Base-by-base conservation (phyloP, 768 basidiomycete species). In the Suillus discolor region DNA sequence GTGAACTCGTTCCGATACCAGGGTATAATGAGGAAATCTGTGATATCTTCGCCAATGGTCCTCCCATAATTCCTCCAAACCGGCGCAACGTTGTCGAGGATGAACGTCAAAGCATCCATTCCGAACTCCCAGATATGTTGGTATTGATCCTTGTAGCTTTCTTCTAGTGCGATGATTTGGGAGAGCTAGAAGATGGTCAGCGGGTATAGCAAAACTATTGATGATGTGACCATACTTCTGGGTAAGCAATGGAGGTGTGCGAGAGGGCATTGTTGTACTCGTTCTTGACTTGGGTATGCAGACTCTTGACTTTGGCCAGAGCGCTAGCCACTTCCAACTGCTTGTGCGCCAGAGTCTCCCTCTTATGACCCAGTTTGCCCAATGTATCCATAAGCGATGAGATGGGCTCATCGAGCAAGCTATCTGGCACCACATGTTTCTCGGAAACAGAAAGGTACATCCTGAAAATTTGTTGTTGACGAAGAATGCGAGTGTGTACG, bases 1-100 rank as follows among this genome's bases (percentile, higher is more conserved):
- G 92, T 92, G 72, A 92, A 93, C 72, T 93, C 92, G 73, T 93
- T 91, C 41, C 92, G 86, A 67, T 93, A 93, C 70, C 91, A 83
- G 8, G 92, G 92, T 65, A 93, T 87, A 69, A 93, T 90, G 65
- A 93, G 85, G 72, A 93, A 93, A 67, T 92, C 90, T 57, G 88
- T 87, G 53, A 91, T 83, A 70, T 93, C 92, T 71, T 91, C 86
- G 39, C 90, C 89, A 61, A 93, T 92, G n/a, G 86, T 85, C 71
- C 90, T 92, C 62, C 92, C 92, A 66, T 93, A 92, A 41, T 84
- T 90, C 67, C 91, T 82, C 92, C 92, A 93, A 71, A 93, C 85
- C 0, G 92, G 92, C 1, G 91, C 87, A 16, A 93, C 87, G 3
- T 86, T 88, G 70, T 92, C 91, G 53, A 93, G 81, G 59, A 93